Evolutionary conservation across 108 stramenopile species (phyloP), one percentile per base, ranked within the genome.

Genomic region (Epithemia pelagica): DNA sequence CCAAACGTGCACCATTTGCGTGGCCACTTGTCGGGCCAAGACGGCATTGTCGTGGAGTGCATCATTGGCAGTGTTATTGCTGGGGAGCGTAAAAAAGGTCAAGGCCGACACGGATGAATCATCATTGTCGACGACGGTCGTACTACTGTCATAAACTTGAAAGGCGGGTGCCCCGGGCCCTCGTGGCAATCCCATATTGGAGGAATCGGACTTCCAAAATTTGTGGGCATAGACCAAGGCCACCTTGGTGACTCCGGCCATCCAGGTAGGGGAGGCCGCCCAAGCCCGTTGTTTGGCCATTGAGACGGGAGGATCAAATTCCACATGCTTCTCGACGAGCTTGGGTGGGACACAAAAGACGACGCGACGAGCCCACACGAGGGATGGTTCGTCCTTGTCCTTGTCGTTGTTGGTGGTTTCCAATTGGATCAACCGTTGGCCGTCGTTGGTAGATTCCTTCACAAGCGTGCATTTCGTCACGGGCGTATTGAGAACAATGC

Each of bases 221-320:
- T 23, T 20, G 5, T 58, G 54, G 19, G 66, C 25, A 53, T 80
- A 85, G 7, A 82, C 65, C 30, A 85, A 65, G 22, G 79, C 53
- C 7, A 85, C 77, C 51, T 85, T 85, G 52, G 84, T 82, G 2
- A 85, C 84, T 0, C 81, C 79, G 21, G 81, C 81, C 84, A 85
- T 85, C 84, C 84, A 85, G 32, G 84, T 85, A 56, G 74, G 64
- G 28, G 71, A 61, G 1, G 32, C 28, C 18, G 51, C 25, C 81
- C 77, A 77, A 30, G 81, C 78, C n/a, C 1, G n/a, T 33, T 67
- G 54, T 62, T 85, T 85, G 32, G 33, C 28, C 1, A 18, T 15
- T 2, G 74, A 63, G 15, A 85, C 37, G 2, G 71, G 69, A 20
- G 84, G 81, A 54, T 80, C 2, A 65, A 82, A 85, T 27, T 31